A percentile compares a stretch with the other conserved stretches of the same genome.
Evolutionary conservation across 2,329 filamentous ascomycete species (phyloP).

Genomic region (Cryphonectria japonica): DNA sequence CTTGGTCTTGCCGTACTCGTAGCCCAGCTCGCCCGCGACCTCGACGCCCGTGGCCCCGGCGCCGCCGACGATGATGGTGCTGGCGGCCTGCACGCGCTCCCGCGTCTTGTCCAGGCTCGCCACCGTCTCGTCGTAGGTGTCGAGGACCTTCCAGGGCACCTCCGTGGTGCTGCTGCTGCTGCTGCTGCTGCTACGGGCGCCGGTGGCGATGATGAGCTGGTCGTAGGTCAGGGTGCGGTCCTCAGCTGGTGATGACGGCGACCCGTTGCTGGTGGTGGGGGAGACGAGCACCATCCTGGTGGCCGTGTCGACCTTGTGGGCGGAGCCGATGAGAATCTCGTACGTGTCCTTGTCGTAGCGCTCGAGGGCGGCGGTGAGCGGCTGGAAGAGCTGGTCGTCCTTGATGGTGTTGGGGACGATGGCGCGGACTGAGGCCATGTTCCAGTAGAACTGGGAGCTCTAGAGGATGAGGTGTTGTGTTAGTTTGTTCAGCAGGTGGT

Average conservation of each 20-base stretch:
- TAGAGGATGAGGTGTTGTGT: conserved; percentile 34
- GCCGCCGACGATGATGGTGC: conserved; percentile 59
- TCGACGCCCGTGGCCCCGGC: conserved; percentile 62
- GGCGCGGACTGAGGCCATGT: conserved; percentile 59
- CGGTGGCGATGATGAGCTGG: conserved; percentile 62
- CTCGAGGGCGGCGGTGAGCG: conserved; percentile 53
- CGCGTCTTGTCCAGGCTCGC: conserved; percentile 46
- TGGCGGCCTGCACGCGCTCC: conserved; percentile 48
- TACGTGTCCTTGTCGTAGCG: conserved; percentile 54
- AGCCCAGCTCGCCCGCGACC: conserved; percentile 57
- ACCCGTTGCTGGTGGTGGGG: conserved; percentile 21
- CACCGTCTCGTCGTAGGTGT: conserved; percentile 50
- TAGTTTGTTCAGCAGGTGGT: too few relatives aligned
- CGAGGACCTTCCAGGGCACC: conserved; percentile 57
- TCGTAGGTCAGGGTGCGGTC: conserved; percentile 51
- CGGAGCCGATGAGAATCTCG: conserved; percentile 57
- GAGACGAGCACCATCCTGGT: conserved; percentile 50
- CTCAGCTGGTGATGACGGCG: neutral
- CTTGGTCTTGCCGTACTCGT: conserved; percentile 51
- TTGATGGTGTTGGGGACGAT: conserved; percentile 54
- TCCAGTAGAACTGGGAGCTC: conserved; percentile 64
- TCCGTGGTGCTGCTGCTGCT: conserved; percentile 35
- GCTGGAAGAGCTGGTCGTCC: conserved; percentile 54
- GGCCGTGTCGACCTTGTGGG: conserved; percentile 43
- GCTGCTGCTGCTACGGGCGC: conserved; percentile 42